Conservation (phyloP, 2,329 filamentous ascomycete species). For the Microdochium paspali region DNA sequence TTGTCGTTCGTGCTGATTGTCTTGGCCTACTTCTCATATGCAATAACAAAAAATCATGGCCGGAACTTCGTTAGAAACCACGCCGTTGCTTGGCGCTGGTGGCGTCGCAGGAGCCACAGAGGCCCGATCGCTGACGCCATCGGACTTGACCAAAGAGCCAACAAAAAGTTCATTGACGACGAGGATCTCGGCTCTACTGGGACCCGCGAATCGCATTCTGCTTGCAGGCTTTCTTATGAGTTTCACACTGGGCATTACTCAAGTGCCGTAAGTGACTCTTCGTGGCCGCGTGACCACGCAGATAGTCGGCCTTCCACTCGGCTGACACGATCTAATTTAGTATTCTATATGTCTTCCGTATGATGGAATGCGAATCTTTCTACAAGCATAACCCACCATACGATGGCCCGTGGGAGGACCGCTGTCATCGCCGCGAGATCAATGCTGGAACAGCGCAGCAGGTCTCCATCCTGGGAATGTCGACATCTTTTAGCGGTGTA, state of each 20-base stretch:
- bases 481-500: constrained; percentile 55
- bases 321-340: constrained; percentile 11
- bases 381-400: constrained; percentile 49
- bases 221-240: constrained; percentile 20
- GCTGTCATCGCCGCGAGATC: constrained; percentile 52
- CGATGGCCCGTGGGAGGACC: constrained; percentile 31
- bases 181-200: constrained; percentile 8
- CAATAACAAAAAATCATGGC: background rate
- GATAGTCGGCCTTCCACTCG: too few species aligned
- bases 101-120: constrained; percentile 1
- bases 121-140: constrained; percentile 1
- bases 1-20: too few species aligned
- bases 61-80: constrained; percentile 11
- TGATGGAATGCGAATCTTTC: constrained; percentile 65
- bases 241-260: constrained; percentile 20
- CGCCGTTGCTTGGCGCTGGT: constrained; percentile 2
- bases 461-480: constrained; percentile 56
- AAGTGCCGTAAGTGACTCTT: constrained; percentile 15
- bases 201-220: constrained; percentile 17
- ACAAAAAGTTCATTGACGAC: constrained; percentile 2
- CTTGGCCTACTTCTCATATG: too few species aligned
- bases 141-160: constrained; percentile 5
- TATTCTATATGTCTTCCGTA: constrained; percentile 55
- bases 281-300: background rate
- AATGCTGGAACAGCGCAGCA: constrained; percentile 54